phyloP scores from a whole-genome alignment of 108 stramenopile species.

The Pseudonitzschia multistriata region DNA sequence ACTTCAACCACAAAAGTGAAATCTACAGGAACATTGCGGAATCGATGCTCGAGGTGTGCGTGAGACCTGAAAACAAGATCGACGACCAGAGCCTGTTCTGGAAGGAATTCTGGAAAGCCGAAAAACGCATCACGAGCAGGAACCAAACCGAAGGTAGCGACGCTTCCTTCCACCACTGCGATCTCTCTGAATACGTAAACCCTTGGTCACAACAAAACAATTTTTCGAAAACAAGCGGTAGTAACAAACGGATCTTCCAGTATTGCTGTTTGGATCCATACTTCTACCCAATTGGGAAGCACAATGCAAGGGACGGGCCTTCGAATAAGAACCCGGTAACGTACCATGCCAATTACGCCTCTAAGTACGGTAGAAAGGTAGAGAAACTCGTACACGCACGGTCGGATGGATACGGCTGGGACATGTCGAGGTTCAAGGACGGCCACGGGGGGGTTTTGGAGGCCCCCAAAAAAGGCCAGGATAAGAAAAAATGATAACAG shows the following conservation, averaged over 20 bases:
- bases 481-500: no score
- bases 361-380: background rate
- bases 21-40: background rate
- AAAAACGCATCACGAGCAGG: background rate
- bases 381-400: background rate
- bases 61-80: background rate
- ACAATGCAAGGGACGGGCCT: background rate
- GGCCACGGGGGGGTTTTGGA: background rate
- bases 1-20: slow-evolving; percentile 6
- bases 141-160: background rate
- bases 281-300: slow-evolving; percentile 1
- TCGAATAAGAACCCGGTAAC: background rate
- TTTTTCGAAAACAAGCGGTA: background rate
- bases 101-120: background rate
- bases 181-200: background rate
- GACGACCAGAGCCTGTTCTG: slow-evolving; percentile 14
- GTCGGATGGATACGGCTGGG: slow-evolving; percentile 9
- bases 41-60: background rate
- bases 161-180: slow-evolving; percentile 11
- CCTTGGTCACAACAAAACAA: background rate
- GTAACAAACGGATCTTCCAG: background rate
- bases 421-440: slow-evolving; percentile 3
- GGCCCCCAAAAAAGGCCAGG: no score
- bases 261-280: slow-evolving; percentile 14
- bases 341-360: slow-evolving; percentile 12